Base-by-base conservation (phyloP, 176 grass and related monocot species). In the Oryza coarctata region DNA sequence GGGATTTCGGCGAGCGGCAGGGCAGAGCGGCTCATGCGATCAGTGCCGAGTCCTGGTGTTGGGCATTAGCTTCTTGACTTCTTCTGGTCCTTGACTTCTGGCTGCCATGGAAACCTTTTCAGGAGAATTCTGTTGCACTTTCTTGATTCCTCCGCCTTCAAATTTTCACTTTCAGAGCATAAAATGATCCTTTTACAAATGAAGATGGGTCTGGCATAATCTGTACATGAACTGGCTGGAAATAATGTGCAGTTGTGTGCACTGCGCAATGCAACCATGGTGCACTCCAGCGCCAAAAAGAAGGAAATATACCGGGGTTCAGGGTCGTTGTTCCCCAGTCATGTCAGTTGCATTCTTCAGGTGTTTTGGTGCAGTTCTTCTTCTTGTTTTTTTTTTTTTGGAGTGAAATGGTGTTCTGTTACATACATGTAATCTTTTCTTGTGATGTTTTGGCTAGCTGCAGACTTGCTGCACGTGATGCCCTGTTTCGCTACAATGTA, bases 21-120 rank as follows among this genome's bases (percentile, higher is more conserved):
- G 10, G 20, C 38, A 0, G 92, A 41, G 60, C 73, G 92, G 33
- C 33, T 34, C 32, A 82, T 94, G 76, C 75, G 80, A 3, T 94
- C 92, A 8, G 92, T 94, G 75, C 92, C 92, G 1, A 94, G 92
- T 11, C 89, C 92, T 5, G 89, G 92, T 30, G 80, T 89, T 13
- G 89, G 92, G 30, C 89, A 94, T 45, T 94, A 89, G 76, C 50
- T 7, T 25, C 47, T 45, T 94, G 87, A 70, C 50, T 7, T 25
- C 47, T 5, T 11, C 2, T 8, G 47, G 9, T 39, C 10, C 9
- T 11, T 7, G 1, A 9, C 22, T 9, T 52, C 18, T 45, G 74
- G 26, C 6, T 57, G 12, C 22, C 20, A 9, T 28, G 29, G 23
- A 36, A 58, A 57, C 0, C 9, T 30, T 39, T 63, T 17, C 33